Base-by-base conservation (phyloP, 495 filamentous ascomycete species). In the Hyaloscypha bicolor region DNA sequence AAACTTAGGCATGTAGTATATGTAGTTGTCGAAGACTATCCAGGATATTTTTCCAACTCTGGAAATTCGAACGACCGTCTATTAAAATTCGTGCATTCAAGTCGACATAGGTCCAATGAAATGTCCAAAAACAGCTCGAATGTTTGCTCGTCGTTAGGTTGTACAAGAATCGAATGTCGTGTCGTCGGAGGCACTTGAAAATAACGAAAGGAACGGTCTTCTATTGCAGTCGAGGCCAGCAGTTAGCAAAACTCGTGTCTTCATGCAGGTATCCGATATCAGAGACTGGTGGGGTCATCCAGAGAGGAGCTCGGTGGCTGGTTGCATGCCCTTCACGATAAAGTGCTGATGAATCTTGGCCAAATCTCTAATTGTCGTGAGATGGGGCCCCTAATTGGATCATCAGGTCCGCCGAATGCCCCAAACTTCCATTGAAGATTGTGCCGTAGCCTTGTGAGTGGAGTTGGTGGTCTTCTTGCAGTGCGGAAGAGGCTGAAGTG, bases 1-100 rank as follows among this genome's bases (percentile, higher is more conserved):
- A 63, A 90, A 80, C 79, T 89, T 90, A 77, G 88, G 88, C 87
- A 90, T 90, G 68, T 77, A 80, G 72, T 59, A 62, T 60, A 37
- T 51, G 45, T 1, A 59, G 16, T 5, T 53, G 19, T 61, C 30
- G 42, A 66, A 61, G 19, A 56, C 21, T 29, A 30, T 29, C 3
- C 9, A 5, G 16, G 16, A 12, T 8, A 37, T 37, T 48, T 4
- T 19, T 19, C 16, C 42, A 48, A 48, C 8, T 48, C 42, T 9
- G 42, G 4, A 48, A 48, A 48, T 48, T 4, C 42, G 16, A 48
- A 48, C 16, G 16, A 48, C 42, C 9, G 16, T 19, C 42, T 19
- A 16, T 48, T 19, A 48, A 48, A 16, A 8, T 29, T 56, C 33
- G n/a, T 60, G n/a, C 31, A 39, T 16, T 8, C n/a, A 37, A 60